phyloP scores from a whole-genome alignment of 1,284 basidiomycete genomes.

The Tilletia setariae region DNA sequence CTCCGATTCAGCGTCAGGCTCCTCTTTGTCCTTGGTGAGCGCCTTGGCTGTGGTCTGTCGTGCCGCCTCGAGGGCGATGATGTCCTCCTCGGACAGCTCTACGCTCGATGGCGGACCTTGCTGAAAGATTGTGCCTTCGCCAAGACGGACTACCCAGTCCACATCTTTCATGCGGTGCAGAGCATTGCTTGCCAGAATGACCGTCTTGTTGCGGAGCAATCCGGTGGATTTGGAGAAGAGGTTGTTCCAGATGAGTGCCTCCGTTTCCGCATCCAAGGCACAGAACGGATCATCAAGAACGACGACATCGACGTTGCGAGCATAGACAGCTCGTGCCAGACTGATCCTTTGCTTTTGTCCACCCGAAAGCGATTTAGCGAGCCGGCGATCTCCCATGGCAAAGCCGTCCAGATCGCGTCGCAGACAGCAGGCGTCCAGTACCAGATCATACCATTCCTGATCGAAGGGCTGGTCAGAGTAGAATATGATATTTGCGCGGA shows the following conservation, averaged over 20 bases:
- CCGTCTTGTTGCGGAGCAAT: slow-evolving; percentile 30
- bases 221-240: slow-evolving; percentile 29
- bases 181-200: slow-evolving; percentile 18
- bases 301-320: slow-evolving; percentile 7
- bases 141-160: slow-evolving; percentile 10
- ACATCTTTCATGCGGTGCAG: background rate
- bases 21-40: background rate
- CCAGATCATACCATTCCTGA: slow-evolving; percentile 22
- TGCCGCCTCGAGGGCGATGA: background rate
- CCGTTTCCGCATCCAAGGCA: slow-evolving; percentile 35
- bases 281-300: slow-evolving; percentile 33
- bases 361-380: slow-evolving; percentile 30
- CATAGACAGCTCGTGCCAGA: slow-evolving; percentile 33
- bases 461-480: background rate
- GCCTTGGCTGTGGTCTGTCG: background rate
- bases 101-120: background rate
- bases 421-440: slow-evolving; percentile 27
- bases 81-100: background rate
- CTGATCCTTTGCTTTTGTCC: slow-evolving; percentile 37
- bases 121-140: background rate
- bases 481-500: slow-evolving; percentile 36
- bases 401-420: slow-evolving; percentile 21
- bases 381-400: slow-evolving; percentile 8
- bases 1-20: background rate
- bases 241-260: slow-evolving; percentile 28